phyloP scores from a whole-genome alignment of 257 asterid genomes.

The Schizonepeta tenuifolia region DNA sequence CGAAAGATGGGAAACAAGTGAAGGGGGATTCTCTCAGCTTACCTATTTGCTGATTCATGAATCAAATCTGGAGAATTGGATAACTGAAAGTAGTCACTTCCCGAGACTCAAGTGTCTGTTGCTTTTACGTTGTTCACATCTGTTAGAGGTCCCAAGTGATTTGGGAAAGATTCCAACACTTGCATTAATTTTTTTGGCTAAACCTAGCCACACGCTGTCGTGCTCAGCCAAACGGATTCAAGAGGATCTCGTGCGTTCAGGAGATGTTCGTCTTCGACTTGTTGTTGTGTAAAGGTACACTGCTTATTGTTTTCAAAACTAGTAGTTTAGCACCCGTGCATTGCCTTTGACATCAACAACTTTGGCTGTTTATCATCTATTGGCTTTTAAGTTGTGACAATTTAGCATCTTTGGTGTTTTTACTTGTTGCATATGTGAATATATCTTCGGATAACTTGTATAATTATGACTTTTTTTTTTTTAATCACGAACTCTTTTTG shows the following conservation, averaged over 20 bases:
- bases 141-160: background rate
- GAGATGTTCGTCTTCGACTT: background rate
- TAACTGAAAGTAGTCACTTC: background rate
- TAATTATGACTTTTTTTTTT: no score
- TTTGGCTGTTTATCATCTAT: no score
- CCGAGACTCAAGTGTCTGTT: background rate
- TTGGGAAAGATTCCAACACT: background rate
- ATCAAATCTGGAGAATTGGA: background rate
- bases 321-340: no score
- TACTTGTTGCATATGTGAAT: no score
- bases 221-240: background rate
- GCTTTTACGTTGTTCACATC: background rate
- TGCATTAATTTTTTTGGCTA: background rate
- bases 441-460: no score
- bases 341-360: no score
- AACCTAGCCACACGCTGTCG: background rate
- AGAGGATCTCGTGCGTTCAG: background rate
- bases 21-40: no score
- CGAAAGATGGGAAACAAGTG: no score
- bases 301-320: no score
- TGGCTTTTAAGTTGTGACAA: no score
- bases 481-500: no score
- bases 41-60: background rate
- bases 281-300: background rate
- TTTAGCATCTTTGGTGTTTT: no score